Evolutionary conservation across 2,329 filamentous ascomycete species (phyloP), one percentile per base, ranked within the genome.

Genomic region (Volutella citrinella): DNA sequence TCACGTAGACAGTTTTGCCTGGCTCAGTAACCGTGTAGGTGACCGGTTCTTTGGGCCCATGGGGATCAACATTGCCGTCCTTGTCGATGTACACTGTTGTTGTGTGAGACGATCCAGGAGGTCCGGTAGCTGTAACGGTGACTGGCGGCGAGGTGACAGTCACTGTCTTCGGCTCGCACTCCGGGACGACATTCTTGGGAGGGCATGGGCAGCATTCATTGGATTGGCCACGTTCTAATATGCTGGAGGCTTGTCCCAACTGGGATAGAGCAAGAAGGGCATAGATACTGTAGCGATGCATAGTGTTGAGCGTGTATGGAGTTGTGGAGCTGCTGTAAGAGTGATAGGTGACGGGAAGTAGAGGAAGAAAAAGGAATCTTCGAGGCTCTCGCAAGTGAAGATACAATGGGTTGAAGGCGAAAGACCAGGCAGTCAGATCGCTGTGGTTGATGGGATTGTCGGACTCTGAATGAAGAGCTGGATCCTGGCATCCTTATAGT

Each of bases 1-100:
- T 52, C 22, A 51, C 40, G 12, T 50, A 50, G n/a, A 56, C 34
- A 9, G 43, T 56, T 19, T 48, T 33, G 6, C 45, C 51, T 9
- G 46, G 34, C 7, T 43, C 16, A 7, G 52, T 56, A 14, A 52
- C 36, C 5, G 46, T 45, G n/a, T 36, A 38, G 12, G 42, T 31
- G 19, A 49, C 37, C 4, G 51, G 58, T n/a, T n/a, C n/a, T n/a
- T n/a, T n/a, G n/a, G n/a, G n/a, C n/a, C n/a, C n/a, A n/a, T n/a
- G n/a, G n/a, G n/a, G n/a, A n/a, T n/a, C n/a, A n/a, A n/a, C n/a
- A n/a, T n/a, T n/a, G n/a, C n/a, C n/a, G n/a, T n/a, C n/a, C n/a
- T n/a, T n/a, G n/a, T n/a, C n/a, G n/a, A n/a, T n/a, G n/a, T n/a
- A n/a, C n/a, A n/a, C n/a, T n/a, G n/a, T n/a, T n/a, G n/a, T n/a